Evolutionary conservation across 169 alveolate species (phyloP), one percentile per base, ranked within the genome.

Genomic region (Cryptosporidium sp.): DNA sequence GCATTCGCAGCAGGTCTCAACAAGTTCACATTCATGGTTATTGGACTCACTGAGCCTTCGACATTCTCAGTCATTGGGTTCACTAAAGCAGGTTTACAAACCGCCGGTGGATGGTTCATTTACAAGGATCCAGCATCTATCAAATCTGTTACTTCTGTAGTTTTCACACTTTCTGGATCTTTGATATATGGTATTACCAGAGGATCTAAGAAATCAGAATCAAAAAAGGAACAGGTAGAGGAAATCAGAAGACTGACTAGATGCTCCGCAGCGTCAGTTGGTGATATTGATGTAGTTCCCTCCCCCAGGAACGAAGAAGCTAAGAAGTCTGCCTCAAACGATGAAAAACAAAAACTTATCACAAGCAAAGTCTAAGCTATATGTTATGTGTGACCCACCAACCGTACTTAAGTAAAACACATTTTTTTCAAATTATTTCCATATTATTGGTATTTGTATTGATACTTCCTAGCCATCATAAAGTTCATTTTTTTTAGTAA

Each of bases 41-140:
- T 80, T 6, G 89, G 89, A 37, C 70, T 80, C 7, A 80, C 89
- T 9, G 89, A 80, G 60, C 89, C 89, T 10, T 80, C 89, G 2
- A 80, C 89, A 5, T 80, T 80, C 70, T 80, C 89, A n/a, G 89
- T 80, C 23, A 44, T 80, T 44, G 89, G 89, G 14, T 80, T 80
- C 44, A 39, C 89, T 3, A 80, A 80, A 52, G 61, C 89, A 23
- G 80, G 69, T 18, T 33, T 80, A 3, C 89, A 80, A 29, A 42
- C 67, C n/a, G 75, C 89, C 1, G 89, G 89, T 37, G 89, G 89
- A 8, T 80, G 89, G 89, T 62, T 80, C 3, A 80, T 80, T 5
- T 80, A 80, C 68, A 80, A 65, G 39, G 89, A 80, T 42, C 89
- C 89, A 33, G 67, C 67, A 42, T 62, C 89, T 14, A 23, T 65